Evolutionary conservation across 257 asterid genomes (phyloP).

Genomic region (Nicotiana knightiana): DNA sequence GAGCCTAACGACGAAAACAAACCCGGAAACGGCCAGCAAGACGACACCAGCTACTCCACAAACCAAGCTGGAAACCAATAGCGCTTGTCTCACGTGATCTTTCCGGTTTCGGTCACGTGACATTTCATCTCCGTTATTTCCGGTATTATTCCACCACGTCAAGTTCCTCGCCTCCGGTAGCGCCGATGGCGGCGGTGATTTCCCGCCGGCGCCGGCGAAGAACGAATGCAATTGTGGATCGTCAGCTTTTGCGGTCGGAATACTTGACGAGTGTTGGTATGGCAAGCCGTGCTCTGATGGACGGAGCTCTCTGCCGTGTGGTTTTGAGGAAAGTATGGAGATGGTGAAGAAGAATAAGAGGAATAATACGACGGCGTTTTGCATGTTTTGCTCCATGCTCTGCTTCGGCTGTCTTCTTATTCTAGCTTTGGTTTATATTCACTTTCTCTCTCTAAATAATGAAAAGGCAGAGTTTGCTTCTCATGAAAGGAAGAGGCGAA

Average conservation of each 20-base stretch:
- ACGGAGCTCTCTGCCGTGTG: conserved; percentile 38
- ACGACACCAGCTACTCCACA: conserved; percentile 12
- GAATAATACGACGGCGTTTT: background rate
- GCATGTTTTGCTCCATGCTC: background rate
- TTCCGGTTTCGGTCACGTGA: conserved; percentile 17
- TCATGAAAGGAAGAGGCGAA: background rate
- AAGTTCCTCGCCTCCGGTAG: conserved; percentile 70
- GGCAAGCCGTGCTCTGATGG: conserved; percentile 50
- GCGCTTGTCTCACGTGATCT: background rate
- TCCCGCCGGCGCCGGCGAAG: conserved; percentile 33
- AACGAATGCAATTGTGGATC: conserved; percentile 26
- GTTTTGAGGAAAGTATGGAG: background rate
- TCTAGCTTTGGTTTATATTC: background rate
- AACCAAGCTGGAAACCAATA: conserved; percentile 9
- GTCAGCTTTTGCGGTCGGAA: conserved; percentile 6
- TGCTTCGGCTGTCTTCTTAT: background rate
- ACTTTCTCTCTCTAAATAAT: background rate
- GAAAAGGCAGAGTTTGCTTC: background rate
- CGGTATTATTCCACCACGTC: conserved; percentile 32
- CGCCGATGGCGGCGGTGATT: conserved; percentile 27
- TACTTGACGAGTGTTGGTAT: conserved; percentile 15
- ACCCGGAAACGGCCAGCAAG: background rate
- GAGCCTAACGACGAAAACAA: conserved; percentile 5
- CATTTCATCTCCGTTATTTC: conserved; percentile 6
- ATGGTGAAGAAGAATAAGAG: background rate